Evolutionary conservation across 2,329 filamentous ascomycete species (phyloP).

Genomic region (Botryotinia calthae): DNA sequence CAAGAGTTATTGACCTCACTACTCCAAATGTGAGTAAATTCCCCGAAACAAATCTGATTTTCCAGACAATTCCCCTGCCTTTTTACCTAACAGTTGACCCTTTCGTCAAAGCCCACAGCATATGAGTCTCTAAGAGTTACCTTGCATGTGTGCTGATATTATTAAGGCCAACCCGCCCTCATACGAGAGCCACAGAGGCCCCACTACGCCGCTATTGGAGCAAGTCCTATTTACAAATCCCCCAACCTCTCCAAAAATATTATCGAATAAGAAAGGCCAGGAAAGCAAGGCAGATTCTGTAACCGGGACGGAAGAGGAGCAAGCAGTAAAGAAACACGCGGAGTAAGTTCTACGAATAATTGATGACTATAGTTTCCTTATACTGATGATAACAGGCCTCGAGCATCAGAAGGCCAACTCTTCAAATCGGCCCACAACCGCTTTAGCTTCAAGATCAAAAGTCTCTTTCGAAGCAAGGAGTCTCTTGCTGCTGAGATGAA

Average conservation of each 20-base stretch:
- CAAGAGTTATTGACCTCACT: neutral
- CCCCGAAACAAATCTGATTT: neutral
- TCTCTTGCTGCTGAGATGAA: constrained; percentile 35
- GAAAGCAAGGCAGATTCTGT: neutral
- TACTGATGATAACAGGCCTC: constrained; percentile 26
- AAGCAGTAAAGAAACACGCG: neutral
- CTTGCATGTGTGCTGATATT: neutral
- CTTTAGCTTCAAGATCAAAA: constrained; percentile 31
- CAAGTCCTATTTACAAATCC: neutral
- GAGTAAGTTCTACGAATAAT: neutral
- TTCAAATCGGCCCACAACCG: constrained; percentile 29
- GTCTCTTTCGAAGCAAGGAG: constrained; percentile 33
- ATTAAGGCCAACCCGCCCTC: constrained; percentile 20
- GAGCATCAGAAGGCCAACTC: constrained; percentile 25
- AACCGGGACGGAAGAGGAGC: neutral
- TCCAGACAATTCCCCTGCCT: neutral
- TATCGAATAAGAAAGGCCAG: neutral
- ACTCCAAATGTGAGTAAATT: neutral
- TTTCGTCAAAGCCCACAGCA: neutral
- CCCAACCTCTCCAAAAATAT: neutral
- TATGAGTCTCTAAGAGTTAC: neutral
- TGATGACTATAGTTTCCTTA: neutral
- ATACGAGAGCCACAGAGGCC: constrained; percentile 18
- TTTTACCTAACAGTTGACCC: neutral
- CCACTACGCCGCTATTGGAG: neutral